A percentile compares a stretch with the other conserved stretches of the same genome.
These are phyloP conservation scores for Dactylonectria estremocensis DNA, from an alignment of 2,329 filamentous ascomycete genomes.

Conservation along the genomic window DNA sequence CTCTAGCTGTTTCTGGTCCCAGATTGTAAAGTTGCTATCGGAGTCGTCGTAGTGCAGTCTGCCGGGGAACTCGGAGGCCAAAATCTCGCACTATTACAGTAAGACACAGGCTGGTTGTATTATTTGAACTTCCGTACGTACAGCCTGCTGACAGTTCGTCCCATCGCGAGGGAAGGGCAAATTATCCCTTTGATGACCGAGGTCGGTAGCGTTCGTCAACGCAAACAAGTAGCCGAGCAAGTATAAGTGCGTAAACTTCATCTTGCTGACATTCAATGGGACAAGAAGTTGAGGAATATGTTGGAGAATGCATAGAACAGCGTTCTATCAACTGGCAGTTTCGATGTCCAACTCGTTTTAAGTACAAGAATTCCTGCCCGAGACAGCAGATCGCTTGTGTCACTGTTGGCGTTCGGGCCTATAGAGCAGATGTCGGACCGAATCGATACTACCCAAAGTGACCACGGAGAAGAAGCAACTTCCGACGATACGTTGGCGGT, in stretches of 20 bases:
- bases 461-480: neutral
- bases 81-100: conserved; percentile 1
- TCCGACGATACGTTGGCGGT: neutral
- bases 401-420: neutral
- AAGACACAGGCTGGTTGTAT: neutral
- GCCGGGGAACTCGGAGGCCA: conserved; percentile 13
- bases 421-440: neutral
- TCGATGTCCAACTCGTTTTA: neutral
- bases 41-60: conserved; percentile 6
- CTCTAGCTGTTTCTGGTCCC: conserved; percentile 40
- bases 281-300: neutral
- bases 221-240: neutral
- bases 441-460: neutral
- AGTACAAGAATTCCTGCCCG: neutral
- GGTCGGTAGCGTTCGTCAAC: neutral
- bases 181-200: neutral
- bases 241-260: neutral
- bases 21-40: conserved; percentile 34
- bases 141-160: neutral
- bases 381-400: neutral
- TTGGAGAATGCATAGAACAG: neutral
- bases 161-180: neutral
- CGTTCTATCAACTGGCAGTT: neutral
- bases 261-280: neutral
- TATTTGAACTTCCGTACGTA: neutral